Conservation (phyloP, 257 asterid species). For the Primulina eburnea region DNA sequence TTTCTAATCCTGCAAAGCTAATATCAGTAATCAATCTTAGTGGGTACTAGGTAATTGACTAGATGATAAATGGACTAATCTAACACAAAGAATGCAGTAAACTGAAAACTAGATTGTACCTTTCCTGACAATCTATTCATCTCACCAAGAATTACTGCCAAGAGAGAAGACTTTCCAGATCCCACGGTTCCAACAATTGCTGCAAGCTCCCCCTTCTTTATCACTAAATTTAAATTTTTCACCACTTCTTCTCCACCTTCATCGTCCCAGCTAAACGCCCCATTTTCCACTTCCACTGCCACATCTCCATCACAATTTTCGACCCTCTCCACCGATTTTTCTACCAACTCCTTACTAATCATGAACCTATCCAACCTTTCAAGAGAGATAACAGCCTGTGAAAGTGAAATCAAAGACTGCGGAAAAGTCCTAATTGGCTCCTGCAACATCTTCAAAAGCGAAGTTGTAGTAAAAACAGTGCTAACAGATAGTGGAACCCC, state of each 20-base stretch:
- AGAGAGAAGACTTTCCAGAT: constrained; percentile 88
- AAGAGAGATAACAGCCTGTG: constrained; percentile 84
- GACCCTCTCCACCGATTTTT: constrained; percentile 61
- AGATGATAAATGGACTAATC: not conserved
- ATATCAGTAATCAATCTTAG: not conserved
- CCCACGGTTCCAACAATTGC: constrained; percentile 96
- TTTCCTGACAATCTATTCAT: constrained; percentile 81
- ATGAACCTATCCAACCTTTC: constrained; percentile 75
- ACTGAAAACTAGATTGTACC: constrained; percentile 37
- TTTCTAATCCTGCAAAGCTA: not conserved
- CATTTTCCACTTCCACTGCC: constrained; percentile 69
- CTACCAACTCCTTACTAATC: constrained; percentile 76
- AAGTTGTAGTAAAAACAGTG: constrained; percentile 75
- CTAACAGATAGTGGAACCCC: constrained; percentile 71
- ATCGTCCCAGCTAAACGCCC: constrained; percentile 84
- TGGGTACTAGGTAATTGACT: not conserved
- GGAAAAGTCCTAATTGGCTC: constrained; percentile 91
- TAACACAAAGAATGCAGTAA: not conserved
- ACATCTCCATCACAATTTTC: constrained; percentile 51
- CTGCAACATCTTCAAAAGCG: constrained; percentile 73
- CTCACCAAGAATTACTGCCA: constrained; percentile 89
- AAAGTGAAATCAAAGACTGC: constrained; percentile 85
- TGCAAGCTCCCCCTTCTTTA: constrained; percentile 69
- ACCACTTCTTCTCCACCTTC: constrained; percentile 55
- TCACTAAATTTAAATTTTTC: constrained; percentile 47